These are phyloP conservation scores for Boechera retrofracta DNA, from an alignment of 345 rosid genomes.

Conservation along the genomic window DNA sequence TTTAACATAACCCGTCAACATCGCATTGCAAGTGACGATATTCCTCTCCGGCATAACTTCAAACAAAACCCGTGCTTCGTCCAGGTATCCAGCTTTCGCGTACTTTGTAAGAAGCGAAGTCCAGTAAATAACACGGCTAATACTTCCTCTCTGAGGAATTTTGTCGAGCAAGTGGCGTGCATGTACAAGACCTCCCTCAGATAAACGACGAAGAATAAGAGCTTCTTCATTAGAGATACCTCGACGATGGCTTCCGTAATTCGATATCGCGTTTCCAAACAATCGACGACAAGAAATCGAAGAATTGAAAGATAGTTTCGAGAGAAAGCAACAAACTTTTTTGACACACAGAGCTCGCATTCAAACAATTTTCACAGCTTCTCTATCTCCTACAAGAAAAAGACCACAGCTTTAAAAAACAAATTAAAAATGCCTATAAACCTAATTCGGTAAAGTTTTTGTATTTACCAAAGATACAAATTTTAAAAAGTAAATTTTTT, in stretches of 20 bases:
- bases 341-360: slow-evolving; percentile 48
- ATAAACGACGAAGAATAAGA: slow-evolving; percentile 46
- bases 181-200: slow-evolving; percentile 42
- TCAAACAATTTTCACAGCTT: slow-evolving; percentile 16
- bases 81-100: slow-evolving; percentile 53
- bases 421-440: not conserved
- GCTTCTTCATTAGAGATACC: slow-evolving; percentile 48
- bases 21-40: slow-evolving; percentile 64
- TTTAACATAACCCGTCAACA: slow-evolving; percentile 59
- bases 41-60: slow-evolving; percentile 60
- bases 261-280: slow-evolving; percentile 27
- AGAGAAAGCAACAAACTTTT: slow-evolving; percentile 32
- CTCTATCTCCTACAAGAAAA: not conserved
- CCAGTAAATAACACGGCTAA: slow-evolving; percentile 52
- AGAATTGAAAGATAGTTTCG: slow-evolving; percentile 24
- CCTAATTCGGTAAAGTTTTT: slow-evolving; percentile 3
- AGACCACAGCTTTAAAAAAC: too few relatives aligned
- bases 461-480: not conserved
- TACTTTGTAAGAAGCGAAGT: slow-evolving; percentile 61
- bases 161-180: slow-evolving; percentile 65
- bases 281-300: slow-evolving; percentile 22
- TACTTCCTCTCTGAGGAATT: slow-evolving; percentile 50
- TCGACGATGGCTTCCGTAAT: slow-evolving; percentile 18
- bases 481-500: not conserved
- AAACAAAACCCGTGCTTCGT: slow-evolving; percentile 61